These are phyloP conservation scores for Ascocoryne sarcoides DNA, from an alignment of 2,329 filamentous ascomycete species.

Conservation along the genomic window DNA sequence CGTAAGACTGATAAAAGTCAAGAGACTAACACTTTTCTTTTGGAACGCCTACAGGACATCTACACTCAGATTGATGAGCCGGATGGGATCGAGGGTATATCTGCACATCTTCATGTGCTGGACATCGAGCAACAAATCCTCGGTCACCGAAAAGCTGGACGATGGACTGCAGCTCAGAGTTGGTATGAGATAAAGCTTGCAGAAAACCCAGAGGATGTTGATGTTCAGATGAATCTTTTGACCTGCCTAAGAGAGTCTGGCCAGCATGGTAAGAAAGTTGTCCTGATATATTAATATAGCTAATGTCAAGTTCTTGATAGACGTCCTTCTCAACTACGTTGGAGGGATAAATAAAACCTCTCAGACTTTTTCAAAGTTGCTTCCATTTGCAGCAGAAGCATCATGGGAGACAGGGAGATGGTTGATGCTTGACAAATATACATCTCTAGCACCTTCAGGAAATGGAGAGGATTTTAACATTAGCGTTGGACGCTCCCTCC, in stretches of 20 bases:
- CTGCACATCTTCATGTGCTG: conserved; percentile 74
- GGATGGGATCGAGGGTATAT: conserved; percentile 91
- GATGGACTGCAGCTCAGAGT: conserved; percentile 90
- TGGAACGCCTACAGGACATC: conserved; percentile 79
- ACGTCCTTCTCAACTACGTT: conserved; percentile 78
- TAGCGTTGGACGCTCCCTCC: conserved; percentile 60
- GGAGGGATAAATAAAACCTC: conserved; percentile 56
- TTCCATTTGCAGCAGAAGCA: conserved; percentile 83
- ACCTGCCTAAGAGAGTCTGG: conserved; percentile 91
- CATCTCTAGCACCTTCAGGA: conserved; percentile 38
- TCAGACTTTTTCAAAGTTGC: conserved; percentile 50
- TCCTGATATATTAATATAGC: not conserved
- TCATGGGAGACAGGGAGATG: conserved; percentile 85
- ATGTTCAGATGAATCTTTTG: conserved; percentile 75
- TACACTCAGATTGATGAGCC: conserved; percentile 98
- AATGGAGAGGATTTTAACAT: conserved; percentile 67
- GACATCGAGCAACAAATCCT: conserved; percentile 89
- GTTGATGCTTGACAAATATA: conserved; percentile 62
- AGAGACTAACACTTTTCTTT: conserved; percentile 50
- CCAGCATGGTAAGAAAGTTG: conserved; percentile 61
- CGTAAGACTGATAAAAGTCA: conserved; percentile 10
- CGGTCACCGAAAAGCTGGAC: conserved; percentile 83
- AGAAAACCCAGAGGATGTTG: conserved; percentile 65
- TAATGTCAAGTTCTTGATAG: conserved; percentile 34
- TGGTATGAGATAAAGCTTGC: conserved; percentile 93